These are phyloP conservation scores for Rauvolfia tetraphylla DNA, from an alignment of 257 asterid species.

Conservation along the genomic window DNA sequence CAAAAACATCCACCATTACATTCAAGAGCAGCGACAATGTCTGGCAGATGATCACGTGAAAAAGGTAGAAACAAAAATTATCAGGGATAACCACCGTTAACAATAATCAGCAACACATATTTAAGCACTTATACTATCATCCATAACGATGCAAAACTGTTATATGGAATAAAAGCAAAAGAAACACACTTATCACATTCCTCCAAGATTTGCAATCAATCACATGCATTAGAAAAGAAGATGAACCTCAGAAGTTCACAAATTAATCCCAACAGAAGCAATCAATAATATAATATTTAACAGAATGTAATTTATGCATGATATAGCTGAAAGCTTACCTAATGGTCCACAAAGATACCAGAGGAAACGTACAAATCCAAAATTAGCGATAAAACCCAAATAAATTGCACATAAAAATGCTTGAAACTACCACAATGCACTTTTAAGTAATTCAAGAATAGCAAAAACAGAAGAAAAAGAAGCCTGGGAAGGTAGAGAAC, in stretches of 20 bases:
- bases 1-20: slow-evolving; percentile 84
- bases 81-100: neutral
- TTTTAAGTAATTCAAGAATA: neutral
- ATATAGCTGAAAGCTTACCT: neutral
- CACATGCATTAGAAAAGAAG: neutral
- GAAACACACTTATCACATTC: neutral
- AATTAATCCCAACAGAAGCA: neutral
- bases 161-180: neutral
- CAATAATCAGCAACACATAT: neutral
- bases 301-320: neutral
- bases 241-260: neutral
- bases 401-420: neutral
- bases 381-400: neutral
- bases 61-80: neutral
- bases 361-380: neutral
- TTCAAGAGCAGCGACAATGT: slow-evolving; percentile 62
- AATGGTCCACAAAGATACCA: neutral
- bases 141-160: neutral
- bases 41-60: slow-evolving; percentile 31
- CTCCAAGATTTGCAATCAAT: neutral
- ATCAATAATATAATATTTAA: neutral
- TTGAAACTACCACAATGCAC: neutral
- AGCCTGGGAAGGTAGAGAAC: neutral
- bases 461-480: neutral
- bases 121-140: neutral